Evolutionary conservation across 208 protist species (phyloP), one percentile per base, ranked within the genome.

Genomic region (Trypanosoma rangeli): DNA sequence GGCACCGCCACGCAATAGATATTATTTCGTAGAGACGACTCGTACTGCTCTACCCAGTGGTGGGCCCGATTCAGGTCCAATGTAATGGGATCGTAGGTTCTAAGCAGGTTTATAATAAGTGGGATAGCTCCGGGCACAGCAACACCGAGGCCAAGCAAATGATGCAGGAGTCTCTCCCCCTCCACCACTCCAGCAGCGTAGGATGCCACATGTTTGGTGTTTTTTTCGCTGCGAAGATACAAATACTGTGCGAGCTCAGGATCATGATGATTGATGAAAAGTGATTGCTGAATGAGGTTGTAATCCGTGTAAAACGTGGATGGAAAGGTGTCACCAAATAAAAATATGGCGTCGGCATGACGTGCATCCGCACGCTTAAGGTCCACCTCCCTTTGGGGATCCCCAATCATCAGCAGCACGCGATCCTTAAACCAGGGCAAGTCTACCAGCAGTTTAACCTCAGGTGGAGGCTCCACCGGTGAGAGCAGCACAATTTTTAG

Each of bases 301-400:
- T 84, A 94, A 66, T 94, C 88, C 15, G 87, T 74, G 72, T 94
- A 87, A 70, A 91, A 94, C n/a, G 83, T 83, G 15, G 85, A 73
- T 16, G 81, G 86, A 37, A 74, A 72, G 10, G 88, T 74, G 61
- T 94, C 85, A 26, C 88, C 88, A 59, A 86, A 91, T 64, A 94
- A 82, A 63, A 94, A 94, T 57, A 94, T 91, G 35, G 88, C 88
- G 56, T 94, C 85, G 4, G 88, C 88, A 55, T 90, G 52, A 20
- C 68, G 63, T 9, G 85, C 88, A 29, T 81, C 81, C 16, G 83
- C 83, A 54, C 88, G 82, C 13, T 78, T 74, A 5, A 94, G 72
- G 64, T 94, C 88, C 10, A 53, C 16, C 16, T 80, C 65, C 10
- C 85, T 87, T 5, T 44, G 48, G 4, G 85, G 85, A 66, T 91